These are phyloP conservation scores for Lanmaoa rubissima DNA, from an alignment of 768 basidiomycete genomes.

Conservation along the genomic window DNA sequence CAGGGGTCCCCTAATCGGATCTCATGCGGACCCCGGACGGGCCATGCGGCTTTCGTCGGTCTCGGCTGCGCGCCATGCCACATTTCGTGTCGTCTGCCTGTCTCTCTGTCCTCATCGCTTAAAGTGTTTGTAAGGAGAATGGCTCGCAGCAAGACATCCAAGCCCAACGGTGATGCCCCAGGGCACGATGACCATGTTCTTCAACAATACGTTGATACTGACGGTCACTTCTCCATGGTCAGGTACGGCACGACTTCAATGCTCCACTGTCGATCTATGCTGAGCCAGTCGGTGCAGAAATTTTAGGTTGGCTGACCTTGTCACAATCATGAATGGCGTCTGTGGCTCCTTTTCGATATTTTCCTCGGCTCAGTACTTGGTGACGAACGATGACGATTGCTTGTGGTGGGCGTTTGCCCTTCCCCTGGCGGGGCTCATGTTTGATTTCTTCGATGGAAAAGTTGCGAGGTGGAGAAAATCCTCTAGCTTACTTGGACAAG, in stretches of 20 bases:
- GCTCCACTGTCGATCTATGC: constrained; percentile 15
- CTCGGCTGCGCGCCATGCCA: constrained; percentile 6
- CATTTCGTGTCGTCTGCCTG: constrained; percentile 33
- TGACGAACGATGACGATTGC: constrained; percentile 73
- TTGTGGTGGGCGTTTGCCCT: constrained; percentile 85
- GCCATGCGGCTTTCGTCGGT: neutral
- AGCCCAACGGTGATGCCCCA: constrained; percentile 17
- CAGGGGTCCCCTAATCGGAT: constrained; percentile 13
- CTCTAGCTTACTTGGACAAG: constrained; percentile 93
- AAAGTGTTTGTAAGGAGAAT: constrained; percentile 14
- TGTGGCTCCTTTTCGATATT: constrained; percentile 97
- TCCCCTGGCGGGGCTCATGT: constrained; percentile 92
- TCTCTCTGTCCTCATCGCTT: neutral
- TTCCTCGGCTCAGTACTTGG: constrained; percentile 85
- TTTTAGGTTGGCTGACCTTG: constrained; percentile 95
- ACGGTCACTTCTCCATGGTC: constrained; percentile 97
- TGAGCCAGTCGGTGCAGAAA: constrained; percentile 54
- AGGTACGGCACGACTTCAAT: constrained; percentile 50
- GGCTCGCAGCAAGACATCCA: constrained; percentile 31
- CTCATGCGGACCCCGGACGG: constrained; percentile 15
- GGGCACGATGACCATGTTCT: constrained; percentile 40
- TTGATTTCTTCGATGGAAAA: constrained; percentile 97
- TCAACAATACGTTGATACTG: constrained; percentile 82
- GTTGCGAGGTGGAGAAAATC: constrained; percentile 97
- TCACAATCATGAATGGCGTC: constrained; percentile 98